Percentiles rank a stretch among this genome's conserved stretches.
Evolutionary conservation across 2,329 filamentous ascomycete genomes (phyloP).

Genomic region (Paecilomyces sp.): DNA sequence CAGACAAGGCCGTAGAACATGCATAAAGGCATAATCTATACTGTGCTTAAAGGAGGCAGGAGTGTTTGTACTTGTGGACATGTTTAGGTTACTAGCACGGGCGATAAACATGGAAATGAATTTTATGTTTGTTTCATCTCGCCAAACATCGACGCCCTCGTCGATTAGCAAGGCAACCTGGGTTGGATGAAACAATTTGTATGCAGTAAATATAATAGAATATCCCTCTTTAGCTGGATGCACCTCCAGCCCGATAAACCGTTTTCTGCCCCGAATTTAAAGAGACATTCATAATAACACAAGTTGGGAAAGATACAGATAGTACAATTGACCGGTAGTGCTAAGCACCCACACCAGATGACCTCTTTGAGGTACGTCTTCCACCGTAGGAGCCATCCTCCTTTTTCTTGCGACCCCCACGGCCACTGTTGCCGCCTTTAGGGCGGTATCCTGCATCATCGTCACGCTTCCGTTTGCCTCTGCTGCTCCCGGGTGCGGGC

Average conservation of each 20-base stretch:
- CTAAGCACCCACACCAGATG: slow-evolving; percentile 17
- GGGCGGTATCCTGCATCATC: slow-evolving; percentile 41
- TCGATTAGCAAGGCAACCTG: background rate
- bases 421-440: slow-evolving; percentile 36
- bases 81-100: background rate
- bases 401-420: slow-evolving; percentile 32
- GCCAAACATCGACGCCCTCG: background rate
- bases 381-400: slow-evolving; percentile 27
- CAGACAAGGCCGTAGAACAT: no score
- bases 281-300: background rate
- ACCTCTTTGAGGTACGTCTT: slow-evolving; percentile 25
- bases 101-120: background rate
- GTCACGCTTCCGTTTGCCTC: slow-evolving; percentile 41
- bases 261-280: background rate
- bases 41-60: no score
- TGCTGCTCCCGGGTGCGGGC: slow-evolving; percentile 22
- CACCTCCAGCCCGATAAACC: background rate
- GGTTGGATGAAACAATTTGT: background rate
- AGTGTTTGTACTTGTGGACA: no score
- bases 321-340: background rate
- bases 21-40: no score
- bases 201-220: background rate
- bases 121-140: background rate
- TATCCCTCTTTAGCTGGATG: background rate
- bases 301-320: background rate